Evolutionary conservation across 192 early-diverging fungal genomes (phyloP), one percentile per base, ranked within the genome.

Genomic region (Podila clonocystis): DNA sequence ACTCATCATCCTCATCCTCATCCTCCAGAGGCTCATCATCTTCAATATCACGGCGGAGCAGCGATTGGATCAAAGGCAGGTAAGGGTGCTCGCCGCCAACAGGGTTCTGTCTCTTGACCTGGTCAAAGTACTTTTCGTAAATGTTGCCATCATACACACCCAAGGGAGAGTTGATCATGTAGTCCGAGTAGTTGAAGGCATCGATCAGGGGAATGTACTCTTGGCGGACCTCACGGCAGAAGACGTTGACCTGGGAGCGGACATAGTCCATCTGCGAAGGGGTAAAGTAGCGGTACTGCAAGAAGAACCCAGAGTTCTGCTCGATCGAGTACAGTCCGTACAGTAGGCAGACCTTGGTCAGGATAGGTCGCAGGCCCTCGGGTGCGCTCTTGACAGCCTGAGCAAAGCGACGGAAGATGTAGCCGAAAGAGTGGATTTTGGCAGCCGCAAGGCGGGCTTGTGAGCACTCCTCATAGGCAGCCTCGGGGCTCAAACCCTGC

Each of bases 141-240:
- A 94, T 88, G 74, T 95, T 89, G 63, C 96, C 96, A 68, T 96
- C 95, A 66, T 87, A 89, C 57, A 91, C 87, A 59, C 96, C 96
- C 48, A 97, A 82, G 15, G 96, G 94, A 65, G 93, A 93, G 87
- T 94, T 95, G 72, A 97, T 79, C 24, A 97, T 89, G 70, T 92
- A 96, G 82, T 97, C 96, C 13, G 91, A 88, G 83, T 91, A 92
- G 72, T 94, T 94, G 84, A 95, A 97, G 30, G 94, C 84, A 73
- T 97, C 96, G 22, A 93, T 93, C 48, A 95, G 75, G 13, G 93
- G 88, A 82, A 97, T 91, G 34, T 91, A 92, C 68, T 96, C 91
- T 57, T 89, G 83, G 64, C 94, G 90, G 20, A 97, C 82, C 52
- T 82, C 80, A 11, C 84, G 79, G 84, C 93, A 94, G 9, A 93